Conservation (phyloP, 1,284 basidiomycete genomes). For the Moesziomyces sp. region DNA sequence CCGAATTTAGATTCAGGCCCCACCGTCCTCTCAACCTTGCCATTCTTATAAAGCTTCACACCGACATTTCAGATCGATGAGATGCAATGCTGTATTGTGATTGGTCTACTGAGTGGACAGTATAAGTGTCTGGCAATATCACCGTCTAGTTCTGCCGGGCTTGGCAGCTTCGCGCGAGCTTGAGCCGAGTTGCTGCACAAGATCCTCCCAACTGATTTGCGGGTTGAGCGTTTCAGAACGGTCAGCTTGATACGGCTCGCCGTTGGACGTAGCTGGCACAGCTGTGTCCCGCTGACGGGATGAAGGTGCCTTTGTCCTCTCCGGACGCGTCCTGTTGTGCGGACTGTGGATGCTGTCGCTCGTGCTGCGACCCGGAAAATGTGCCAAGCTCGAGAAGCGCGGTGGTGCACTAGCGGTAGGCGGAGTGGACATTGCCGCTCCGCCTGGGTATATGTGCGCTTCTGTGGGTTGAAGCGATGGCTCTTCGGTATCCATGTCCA, state of each 20-base stretch:
- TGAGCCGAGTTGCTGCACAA: slow-evolving; percentile 18
- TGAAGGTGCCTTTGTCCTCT: not conserved
- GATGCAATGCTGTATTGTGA: not conserved
- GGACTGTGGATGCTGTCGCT: slow-evolving; percentile 40
- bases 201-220: slow-evolving; percentile 26
- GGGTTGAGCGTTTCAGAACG: slow-evolving; percentile 23
- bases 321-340: not conserved
- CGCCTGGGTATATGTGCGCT: not conserved
- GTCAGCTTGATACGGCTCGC: not conserved
- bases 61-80: not conserved
- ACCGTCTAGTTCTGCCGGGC: slow-evolving; percentile 19
- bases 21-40: slow-evolving; percentile 1
- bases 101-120: not conserved
- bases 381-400: not conserved
- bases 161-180: not conserved
- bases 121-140: not conserved
- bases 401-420: not conserved
- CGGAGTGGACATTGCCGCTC: not conserved
- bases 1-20: not conserved
- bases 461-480: not conserved
- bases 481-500: slow-evolving; percentile 33
- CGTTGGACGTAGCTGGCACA: not conserved
- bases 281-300: not conserved
- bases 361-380: slow-evolving; percentile 18
- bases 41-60: too few relatives aligned